Evolutionary conservation across 83 land plant genomes (phyloP).

Genomic region (Picea abies): DNA sequence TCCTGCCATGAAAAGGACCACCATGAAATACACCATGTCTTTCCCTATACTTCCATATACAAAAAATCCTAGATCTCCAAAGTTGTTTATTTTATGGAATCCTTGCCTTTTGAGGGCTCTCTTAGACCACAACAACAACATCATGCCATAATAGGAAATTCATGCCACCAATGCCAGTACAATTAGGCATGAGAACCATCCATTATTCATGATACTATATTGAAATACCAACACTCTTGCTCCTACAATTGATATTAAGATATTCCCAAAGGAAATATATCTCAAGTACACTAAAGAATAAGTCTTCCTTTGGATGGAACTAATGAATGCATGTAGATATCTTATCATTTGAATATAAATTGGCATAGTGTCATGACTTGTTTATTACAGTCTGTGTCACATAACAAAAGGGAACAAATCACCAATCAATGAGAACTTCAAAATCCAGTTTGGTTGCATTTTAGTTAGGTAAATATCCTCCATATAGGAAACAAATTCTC

Average conservation of each 20-base stretch:
- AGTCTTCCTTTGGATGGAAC: too few relatives aligned
- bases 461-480: too few relatives aligned
- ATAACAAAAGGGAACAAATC: too few relatives aligned
- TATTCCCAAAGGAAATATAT: slow-evolving; percentile 21
- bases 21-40: slow-evolving; percentile 29
- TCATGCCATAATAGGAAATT: slow-evolving; percentile 47
- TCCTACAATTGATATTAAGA: slow-evolving; percentile 50
- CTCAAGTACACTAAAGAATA: too few relatives aligned
- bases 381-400: too few relatives aligned
- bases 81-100: slow-evolving; percentile 20
- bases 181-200: slow-evolving; percentile 34
- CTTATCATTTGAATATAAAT: too few relatives aligned
- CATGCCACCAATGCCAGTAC: slow-evolving; percentile 20
- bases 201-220: slow-evolving; percentile 28
- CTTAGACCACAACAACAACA: slow-evolving; percentile 39
- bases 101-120: slow-evolving; percentile 28
- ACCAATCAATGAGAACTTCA: too few relatives aligned
- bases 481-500: too few relatives aligned
- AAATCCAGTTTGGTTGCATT: too few relatives aligned
- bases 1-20: slow-evolving; percentile 38
- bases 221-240: slow-evolving; percentile 55
- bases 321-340: too few relatives aligned
- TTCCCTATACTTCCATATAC: slow-evolving; percentile 32
- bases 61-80: slow-evolving; percentile 39
- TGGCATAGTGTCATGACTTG: too few relatives aligned